A percentile compares a stretch with the other conserved stretches of the same genome.
These are phyloP conservation scores for Kwoniella dendrophila DNA, from an alignment of 768 basidiomycete genomes.

Conservation along the genomic window DNA sequence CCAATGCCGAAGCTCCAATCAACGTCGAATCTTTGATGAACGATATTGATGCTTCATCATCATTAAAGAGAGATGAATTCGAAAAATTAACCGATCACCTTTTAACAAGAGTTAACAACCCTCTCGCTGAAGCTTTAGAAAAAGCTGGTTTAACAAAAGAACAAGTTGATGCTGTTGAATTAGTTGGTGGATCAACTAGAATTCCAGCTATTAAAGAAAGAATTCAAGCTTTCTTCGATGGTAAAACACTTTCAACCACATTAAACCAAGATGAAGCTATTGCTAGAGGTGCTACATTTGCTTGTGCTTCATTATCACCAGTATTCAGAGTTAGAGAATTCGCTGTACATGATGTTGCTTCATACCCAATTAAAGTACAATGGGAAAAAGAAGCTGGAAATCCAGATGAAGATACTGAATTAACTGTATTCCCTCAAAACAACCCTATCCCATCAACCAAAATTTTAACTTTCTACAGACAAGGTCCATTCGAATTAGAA, in stretches of 20 bases:
- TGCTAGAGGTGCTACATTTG: constrained; percentile 93
- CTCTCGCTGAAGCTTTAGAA: constrained; percentile 74
- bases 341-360: constrained; percentile 77
- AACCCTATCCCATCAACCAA: constrained; percentile 91
- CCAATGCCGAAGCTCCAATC: constrained; percentile 83
- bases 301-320: constrained; percentile 95
- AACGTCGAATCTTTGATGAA: constrained; percentile 96
- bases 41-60: constrained; percentile 88
- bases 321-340: constrained; percentile 98
- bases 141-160: constrained; percentile 80
- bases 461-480: constrained; percentile 91
- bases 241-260: constrained; percentile 82
- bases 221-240: constrained; percentile 79
- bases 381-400: constrained; percentile 78
- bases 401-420: constrained; percentile 81
- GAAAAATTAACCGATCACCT: constrained; percentile 75
- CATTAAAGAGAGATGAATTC: constrained; percentile 77
- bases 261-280: constrained; percentile 98
- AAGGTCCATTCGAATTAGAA: constrained; percentile 83
- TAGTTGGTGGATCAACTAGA: constrained; percentile 91
- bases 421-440: constrained; percentile 82
- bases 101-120: constrained; percentile 73
- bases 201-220: constrained; percentile 86
- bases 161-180: constrained; percentile 85
- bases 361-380: constrained; percentile 85